Percentiles rank a stretch among this genome's conserved stretches.
Conservation (phyloP, 805 yeast species). For the Yarrowia sp. region DNA sequence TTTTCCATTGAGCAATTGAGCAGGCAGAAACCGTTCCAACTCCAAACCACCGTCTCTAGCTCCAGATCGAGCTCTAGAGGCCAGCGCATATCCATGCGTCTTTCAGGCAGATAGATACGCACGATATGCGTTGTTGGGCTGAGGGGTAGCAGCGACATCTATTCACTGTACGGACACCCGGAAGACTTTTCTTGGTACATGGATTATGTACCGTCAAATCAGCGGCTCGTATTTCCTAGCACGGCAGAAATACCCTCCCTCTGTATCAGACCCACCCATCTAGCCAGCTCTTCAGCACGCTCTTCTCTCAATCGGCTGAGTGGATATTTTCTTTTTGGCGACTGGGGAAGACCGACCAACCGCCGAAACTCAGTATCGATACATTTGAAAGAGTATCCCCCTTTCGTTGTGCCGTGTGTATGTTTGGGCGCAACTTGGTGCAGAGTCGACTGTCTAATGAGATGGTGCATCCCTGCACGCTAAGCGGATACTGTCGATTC, state of each 20-base stretch:
- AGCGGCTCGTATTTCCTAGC: neutral
- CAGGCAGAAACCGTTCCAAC: too few relatives aligned
- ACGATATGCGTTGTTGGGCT: neutral
- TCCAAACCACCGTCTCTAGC: too few relatives aligned
- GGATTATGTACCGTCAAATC: neutral
- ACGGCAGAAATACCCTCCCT: too few relatives aligned
- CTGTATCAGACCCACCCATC: neutral
- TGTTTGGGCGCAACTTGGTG: neutral
- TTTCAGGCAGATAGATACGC: neutral
- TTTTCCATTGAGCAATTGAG: too few relatives aligned
- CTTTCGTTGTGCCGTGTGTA: neutral
- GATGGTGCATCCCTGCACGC: neutral
- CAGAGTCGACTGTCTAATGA: neutral
- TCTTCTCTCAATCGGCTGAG: too few relatives aligned
- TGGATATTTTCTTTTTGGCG: too few relatives aligned
- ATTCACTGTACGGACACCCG: constrained; percentile 11
- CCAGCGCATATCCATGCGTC: neutral
- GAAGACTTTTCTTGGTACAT: neutral
- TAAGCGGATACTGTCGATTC: neutral
- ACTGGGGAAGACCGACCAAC: neutral
- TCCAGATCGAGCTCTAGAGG: too few relatives aligned
- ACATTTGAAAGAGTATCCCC: neutral
- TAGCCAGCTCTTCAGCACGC: too few relatives aligned
- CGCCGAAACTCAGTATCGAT: constrained; percentile 5
- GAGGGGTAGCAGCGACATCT: neutral